These are phyloP conservation scores for Saposhnikovia divaricata DNA, from an alignment of 129 eudicot species.

Conservation along the genomic window DNA sequence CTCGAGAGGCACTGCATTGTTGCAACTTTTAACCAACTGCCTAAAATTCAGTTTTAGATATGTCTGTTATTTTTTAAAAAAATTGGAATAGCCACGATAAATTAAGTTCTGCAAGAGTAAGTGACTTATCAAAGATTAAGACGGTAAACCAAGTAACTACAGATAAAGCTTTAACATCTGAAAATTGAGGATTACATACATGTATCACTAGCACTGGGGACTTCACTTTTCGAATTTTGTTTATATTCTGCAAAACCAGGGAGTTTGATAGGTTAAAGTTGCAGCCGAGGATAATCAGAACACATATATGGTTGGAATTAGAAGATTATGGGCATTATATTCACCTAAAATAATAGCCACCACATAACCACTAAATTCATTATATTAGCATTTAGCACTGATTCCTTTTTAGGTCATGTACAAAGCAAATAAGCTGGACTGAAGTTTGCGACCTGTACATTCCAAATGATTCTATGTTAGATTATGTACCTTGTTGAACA, in stretches of 20 bases:
- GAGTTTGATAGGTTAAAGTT: conserved; percentile 11
- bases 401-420: no score
- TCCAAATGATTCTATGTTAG: no score
- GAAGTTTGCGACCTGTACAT: no score
- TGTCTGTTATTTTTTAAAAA: neutral
- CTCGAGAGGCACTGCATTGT: neutral
- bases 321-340: no score
- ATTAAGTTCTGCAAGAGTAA: neutral
- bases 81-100: neutral
- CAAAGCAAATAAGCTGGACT: no score
- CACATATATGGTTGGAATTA: no score
- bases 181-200: conserved; percentile 43
- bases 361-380: no score
- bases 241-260: conserved; percentile 67
- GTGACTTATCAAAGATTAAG: neutral
- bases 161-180: neutral
- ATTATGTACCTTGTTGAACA: no score
- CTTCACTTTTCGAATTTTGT: conserved; percentile 85
- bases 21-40: neutral
- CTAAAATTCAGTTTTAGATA: neutral
- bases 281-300: neutral
- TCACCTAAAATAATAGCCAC: no score
- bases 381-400: no score
- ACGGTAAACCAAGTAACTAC: neutral
- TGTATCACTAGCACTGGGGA: conserved; percentile 94